A percentile compares a stretch with the other conserved stretches of the same genome.
Evolutionary conservation across 2,329 filamentous ascomycete species (phyloP).

Genomic region (Calonectria pseudoreteaudii): DNA sequence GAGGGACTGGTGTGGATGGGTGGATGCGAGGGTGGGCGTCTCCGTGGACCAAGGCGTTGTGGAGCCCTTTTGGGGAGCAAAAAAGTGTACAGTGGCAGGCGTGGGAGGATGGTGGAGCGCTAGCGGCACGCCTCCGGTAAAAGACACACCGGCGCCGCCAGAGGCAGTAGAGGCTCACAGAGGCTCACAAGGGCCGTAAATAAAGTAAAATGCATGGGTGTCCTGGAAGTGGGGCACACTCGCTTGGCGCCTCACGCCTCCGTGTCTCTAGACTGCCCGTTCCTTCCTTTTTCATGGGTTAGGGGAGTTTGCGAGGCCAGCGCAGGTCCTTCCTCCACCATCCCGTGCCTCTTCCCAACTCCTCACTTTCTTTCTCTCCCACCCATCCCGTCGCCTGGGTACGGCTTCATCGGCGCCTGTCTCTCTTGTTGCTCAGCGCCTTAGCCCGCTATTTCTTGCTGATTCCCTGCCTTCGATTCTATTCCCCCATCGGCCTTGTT

Average conservation of each 20-base stretch:
- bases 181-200: slow-evolving; percentile 32
- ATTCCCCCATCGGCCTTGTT: slow-evolving; percentile 16
- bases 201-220: slow-evolving; percentile 41
- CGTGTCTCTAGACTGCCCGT: slow-evolving; percentile 49
- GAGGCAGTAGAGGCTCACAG: slow-evolving; percentile 5
- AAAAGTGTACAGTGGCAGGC: slow-evolving; percentile 10
- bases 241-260: slow-evolving; percentile 39
- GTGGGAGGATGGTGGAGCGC: slow-evolving; percentile 6
- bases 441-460: slow-evolving; percentile 23
- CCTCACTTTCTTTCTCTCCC: slow-evolving; percentile 51
- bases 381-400: slow-evolving; percentile 47
- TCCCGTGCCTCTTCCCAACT: slow-evolving; percentile 53
- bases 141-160: slow-evolving; percentile 6
- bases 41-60: slow-evolving; percentile 15
- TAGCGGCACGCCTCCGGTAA: slow-evolving; percentile 15
- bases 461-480: slow-evolving; percentile 25
- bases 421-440: slow-evolving; percentile 33
- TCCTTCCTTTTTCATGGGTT: slow-evolving; percentile 56
- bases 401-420: slow-evolving; percentile 46
- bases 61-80: slow-evolving; percentile 5
- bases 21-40: slow-evolving; percentile 10
- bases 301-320: slow-evolving; percentile 56
- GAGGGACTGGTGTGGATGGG: slow-evolving; percentile 25
- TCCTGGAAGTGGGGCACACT: slow-evolving; percentile 42
- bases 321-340: slow-evolving; percentile 55